A percentile compares a stretch with the other conserved stretches of the same genome.
phyloP scores from a whole-genome alignment of 768 basidiomycete genomes.

The Mycena belliarum region DNA sequence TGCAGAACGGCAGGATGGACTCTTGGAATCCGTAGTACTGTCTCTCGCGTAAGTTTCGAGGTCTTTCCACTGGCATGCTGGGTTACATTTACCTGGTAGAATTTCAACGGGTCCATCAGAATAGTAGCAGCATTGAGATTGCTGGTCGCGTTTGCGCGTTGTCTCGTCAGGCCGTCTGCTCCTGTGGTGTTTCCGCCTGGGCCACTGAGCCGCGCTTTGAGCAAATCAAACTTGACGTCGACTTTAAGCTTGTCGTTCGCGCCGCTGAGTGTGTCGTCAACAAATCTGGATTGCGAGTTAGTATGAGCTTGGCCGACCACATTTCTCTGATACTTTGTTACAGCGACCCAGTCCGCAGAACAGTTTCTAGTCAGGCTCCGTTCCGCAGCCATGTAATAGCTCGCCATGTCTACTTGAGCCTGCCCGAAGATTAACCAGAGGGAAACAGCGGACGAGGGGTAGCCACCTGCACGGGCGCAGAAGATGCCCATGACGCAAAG shows the following conservation, averaged over 20 bases:
- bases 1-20: constrained; percentile 48
- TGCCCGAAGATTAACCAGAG: constrained; percentile 15
- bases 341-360: constrained; percentile 53
- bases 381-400: constrained; percentile 52
- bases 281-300: constrained; percentile 26
- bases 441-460: background rate
- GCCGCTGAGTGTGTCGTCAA: constrained; percentile 37
- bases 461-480: constrained; percentile 40
- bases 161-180: constrained; percentile 34
- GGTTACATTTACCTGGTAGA: constrained; percentile 40
- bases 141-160: constrained; percentile 36
- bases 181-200: constrained; percentile 42
- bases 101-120: constrained; percentile 49
- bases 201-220: constrained; percentile 44
- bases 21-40: constrained; percentile 50
- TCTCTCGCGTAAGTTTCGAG: background rate
- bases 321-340: constrained; percentile 32
- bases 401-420: constrained; percentile 51
- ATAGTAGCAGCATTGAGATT: constrained; percentile 43
- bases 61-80: background rate
- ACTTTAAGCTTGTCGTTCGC: constrained; percentile 32
- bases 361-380: constrained; percentile 51
- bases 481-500: constrained; percentile 51
- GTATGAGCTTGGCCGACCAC: background rate
- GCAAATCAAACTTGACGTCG: constrained; percentile 43